Evolutionary conservation across 148 eudicot genomes (phyloP).

Genomic region (Linanthus parryae): DNA sequence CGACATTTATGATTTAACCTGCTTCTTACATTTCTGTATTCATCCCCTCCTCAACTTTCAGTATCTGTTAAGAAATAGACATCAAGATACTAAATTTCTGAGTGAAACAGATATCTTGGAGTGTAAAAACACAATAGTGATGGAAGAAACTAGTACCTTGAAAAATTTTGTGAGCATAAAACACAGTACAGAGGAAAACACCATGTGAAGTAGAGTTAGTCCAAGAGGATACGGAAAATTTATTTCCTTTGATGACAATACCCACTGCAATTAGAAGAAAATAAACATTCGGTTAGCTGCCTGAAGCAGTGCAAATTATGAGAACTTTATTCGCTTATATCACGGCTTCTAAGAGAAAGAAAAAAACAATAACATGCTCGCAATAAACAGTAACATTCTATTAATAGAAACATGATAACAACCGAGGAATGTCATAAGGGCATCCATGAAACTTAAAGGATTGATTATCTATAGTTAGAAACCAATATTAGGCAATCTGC

Average conservation of each 20-base stretch:
- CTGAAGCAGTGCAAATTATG: conserved; percentile 1
- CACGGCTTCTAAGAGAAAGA: too few species aligned
- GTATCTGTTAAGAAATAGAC: conserved; percentile 40
- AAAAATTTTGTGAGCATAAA: conserved; percentile 78
- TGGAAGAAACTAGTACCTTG: conserved; percentile 47
- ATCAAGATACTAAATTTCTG: conserved; percentile 12
- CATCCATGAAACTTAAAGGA: too few species aligned
- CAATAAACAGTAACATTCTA: too few species aligned
- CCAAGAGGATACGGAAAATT: conserved; percentile 99
- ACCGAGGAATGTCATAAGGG: too few species aligned
- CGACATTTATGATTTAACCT: too few species aligned
- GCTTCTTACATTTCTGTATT: conserved; percentile 86
- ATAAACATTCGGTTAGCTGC: conserved; percentile 6
- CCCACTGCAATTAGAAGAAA: conserved; percentile 77
- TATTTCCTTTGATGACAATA: conserved; percentile 92
- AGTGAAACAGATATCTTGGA: conserved; percentile 1
- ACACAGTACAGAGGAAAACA: conserved; percentile 88
- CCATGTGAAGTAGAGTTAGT: conserved; percentile 95
- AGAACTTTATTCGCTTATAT: too few species aligned
- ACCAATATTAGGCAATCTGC: too few species aligned
- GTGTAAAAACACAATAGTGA: conserved; percentile 6
- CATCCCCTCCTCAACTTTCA: conserved; percentile 98
- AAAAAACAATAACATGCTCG: too few species aligned
- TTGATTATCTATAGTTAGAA: too few species aligned
- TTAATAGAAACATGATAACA: too few species aligned